Conservation (phyloP, 306 rosid species). For the Abrus precatorius region DNA sequence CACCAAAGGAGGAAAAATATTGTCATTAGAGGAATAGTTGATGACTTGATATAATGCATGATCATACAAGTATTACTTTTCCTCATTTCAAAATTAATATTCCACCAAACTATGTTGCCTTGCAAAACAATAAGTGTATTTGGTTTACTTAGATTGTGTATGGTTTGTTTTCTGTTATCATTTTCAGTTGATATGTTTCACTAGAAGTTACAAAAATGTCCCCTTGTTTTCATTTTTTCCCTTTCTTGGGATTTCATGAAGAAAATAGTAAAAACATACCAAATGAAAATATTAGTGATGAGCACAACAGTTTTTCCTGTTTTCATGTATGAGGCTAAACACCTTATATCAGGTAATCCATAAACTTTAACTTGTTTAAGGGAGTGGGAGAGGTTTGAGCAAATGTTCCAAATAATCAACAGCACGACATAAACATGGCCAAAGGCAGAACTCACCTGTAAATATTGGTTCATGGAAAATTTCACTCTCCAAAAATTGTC, state of each 20-base stretch:
- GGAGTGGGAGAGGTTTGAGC: not conserved
- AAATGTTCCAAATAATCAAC: constrained; percentile 32
- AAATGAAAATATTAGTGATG: not conserved
- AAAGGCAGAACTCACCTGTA: constrained; percentile 64
- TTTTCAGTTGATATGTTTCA: not conserved
- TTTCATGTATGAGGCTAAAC: not conserved
- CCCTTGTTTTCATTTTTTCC: not conserved
- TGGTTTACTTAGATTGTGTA: not conserved
- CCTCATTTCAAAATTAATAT: not conserved
- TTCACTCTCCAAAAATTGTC: constrained; percentile 86
- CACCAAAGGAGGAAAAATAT: not conserved
- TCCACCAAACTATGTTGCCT: not conserved
- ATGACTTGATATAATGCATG: not conserved
- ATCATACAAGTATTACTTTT: constrained; percentile 1
- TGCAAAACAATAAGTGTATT: not conserved
- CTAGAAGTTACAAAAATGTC: not conserved
- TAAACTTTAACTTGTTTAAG: not conserved
- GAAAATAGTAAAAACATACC: not conserved
- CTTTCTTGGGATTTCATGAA: not conserved
- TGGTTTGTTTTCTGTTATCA: not conserved
- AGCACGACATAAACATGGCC: constrained; percentile 21
- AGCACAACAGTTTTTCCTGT: not conserved
- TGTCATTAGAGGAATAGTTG: not conserved
- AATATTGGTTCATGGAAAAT: constrained; percentile 74
- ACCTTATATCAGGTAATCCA: not conserved